Conservation (phyloP, 768 basidiomycete genomes). For the Lenzites betulinus region DNA sequence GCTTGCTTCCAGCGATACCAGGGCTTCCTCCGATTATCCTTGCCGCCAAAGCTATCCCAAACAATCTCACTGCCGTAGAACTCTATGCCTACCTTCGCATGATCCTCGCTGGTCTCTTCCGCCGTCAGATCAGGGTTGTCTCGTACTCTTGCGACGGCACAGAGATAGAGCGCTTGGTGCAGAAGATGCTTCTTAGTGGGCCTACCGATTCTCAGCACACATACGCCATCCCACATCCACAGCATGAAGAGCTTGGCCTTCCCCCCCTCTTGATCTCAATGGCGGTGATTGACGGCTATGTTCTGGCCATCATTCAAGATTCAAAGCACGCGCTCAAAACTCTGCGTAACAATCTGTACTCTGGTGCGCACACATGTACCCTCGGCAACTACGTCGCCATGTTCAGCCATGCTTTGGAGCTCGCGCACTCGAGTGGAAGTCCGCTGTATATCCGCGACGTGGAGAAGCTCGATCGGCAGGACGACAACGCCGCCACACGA, state of each 20-base stretch:
- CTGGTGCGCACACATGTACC: conserved; percentile 33
- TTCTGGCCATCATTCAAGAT: conserved; percentile 38
- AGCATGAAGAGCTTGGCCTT: not conserved
- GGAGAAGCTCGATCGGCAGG: conserved; percentile 44
- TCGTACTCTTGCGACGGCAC: conserved; percentile 40
- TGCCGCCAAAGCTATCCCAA: conserved; percentile 35
- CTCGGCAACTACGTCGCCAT: conserved; percentile 29
- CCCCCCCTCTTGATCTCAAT: not conserved
- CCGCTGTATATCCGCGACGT: conserved; percentile 39
- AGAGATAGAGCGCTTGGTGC: conserved; percentile 32
- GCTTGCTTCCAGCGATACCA: conserved; percentile 32
- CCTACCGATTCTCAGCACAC: not conserved
- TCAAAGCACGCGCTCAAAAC: conserved; percentile 41
- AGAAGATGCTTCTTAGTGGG: conserved; percentile 25
- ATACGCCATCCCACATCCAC: not conserved
- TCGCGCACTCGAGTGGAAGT: conserved; percentile 8
- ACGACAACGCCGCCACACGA: conserved; percentile 44
- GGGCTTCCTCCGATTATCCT: conserved; percentile 40
- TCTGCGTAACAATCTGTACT: conserved; percentile 37
- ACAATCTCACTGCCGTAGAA: conserved; percentile 21
- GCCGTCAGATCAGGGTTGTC: conserved; percentile 26
- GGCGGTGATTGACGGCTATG: conserved; percentile 17
- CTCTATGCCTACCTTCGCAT: conserved; percentile 15
- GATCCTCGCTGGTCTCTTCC: conserved; percentile 33
- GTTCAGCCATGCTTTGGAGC: conserved; percentile 10